These are phyloP conservation scores for Naganishia vishniacii DNA, from an alignment of 768 basidiomycete genomes.

Conservation along the genomic window DNA sequence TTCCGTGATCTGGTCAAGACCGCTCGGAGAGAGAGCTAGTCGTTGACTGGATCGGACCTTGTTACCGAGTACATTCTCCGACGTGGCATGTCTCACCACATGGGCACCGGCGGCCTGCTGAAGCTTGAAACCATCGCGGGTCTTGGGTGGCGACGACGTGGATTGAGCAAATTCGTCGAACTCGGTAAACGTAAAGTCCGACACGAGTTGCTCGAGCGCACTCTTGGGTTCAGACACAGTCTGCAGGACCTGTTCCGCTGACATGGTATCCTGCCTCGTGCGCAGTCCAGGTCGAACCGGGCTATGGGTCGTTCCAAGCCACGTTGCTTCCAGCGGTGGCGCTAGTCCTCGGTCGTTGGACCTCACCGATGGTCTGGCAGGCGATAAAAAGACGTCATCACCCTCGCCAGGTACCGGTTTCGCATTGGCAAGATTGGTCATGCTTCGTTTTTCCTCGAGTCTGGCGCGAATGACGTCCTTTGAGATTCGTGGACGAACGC, in stretches of 20 bases:
- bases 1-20: conserved; percentile 8
- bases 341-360: neutral
- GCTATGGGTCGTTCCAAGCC: neutral
- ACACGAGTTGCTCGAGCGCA: conserved; percentile 38
- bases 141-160: neutral
- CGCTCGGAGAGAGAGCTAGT: conserved; percentile 8
- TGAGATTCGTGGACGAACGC: conserved; percentile 45
- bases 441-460: conserved; percentile 38
- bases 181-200: conserved; percentile 20
- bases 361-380: neutral
- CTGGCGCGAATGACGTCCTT: conserved; percentile 46
- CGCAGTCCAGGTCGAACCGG: conserved; percentile 5
- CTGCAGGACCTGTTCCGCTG: conserved; percentile 3
- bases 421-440: neutral
- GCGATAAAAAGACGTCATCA: conserved; percentile 35
- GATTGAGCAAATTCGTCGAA: conserved; percentile 15
- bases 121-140: conserved; percentile 10
- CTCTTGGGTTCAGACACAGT: conserved; percentile 36
- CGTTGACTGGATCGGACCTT: conserved; percentile 15
- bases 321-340: neutral
- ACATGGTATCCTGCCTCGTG: conserved; percentile 12
- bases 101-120: conserved; percentile 10
- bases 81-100: conserved; percentile 21
- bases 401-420: neutral
- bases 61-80: conserved; percentile 23